Base-by-base conservation (phyloP, 164 flowering plant species). In the Umbellularia californica region DNA sequence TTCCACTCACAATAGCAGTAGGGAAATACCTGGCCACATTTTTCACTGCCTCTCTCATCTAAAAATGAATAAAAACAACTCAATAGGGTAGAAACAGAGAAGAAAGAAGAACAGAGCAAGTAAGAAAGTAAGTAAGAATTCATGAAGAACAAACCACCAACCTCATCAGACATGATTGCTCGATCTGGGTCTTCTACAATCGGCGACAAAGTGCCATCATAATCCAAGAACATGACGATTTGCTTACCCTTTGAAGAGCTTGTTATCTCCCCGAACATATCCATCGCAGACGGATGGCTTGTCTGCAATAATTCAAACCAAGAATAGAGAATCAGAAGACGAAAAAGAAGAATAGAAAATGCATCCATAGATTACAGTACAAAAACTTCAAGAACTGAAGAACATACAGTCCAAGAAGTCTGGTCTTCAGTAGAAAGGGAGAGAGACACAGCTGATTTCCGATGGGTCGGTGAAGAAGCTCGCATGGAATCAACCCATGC, bases 181-280 rank as follows among this genome's bases (percentile, higher is more conserved):
- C 83, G 88, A 79, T 93, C 96, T 6, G 97, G 96, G 80, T 93
- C 91, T 0, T 86, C 91, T 0, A 93, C 97, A 9, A 93, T 93
- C 0, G 97, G 97, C 1, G 97, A 91, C 2, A 93, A 89, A 0
- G 98, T 93, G 15, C 98, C 98, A 58, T 93, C 98, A 28, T 94
- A 94, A 71, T 94, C 98, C 15, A 94, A 64, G 60, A 94, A 94
- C 94, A 94, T 86, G 2, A 88, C 95, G 5, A 94, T 88, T 75
- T 88, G 89, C 72, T 94, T 94, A 51, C 95, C 97, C 66, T 85
- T 85, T 12, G 94, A 83, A 50, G 88, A 89, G 11, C 70, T 87
- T 1, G 76, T 83, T 17, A 94, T 90, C 65, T 89, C 81, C 65
- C 88, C 93, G 71, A 92, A 93, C 90, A 85, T 85, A 51, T 79